Evolutionary conservation across 1,284 basidiomycete genomes (phyloP).

Genomic region (Rhodotorula sp.): DNA sequence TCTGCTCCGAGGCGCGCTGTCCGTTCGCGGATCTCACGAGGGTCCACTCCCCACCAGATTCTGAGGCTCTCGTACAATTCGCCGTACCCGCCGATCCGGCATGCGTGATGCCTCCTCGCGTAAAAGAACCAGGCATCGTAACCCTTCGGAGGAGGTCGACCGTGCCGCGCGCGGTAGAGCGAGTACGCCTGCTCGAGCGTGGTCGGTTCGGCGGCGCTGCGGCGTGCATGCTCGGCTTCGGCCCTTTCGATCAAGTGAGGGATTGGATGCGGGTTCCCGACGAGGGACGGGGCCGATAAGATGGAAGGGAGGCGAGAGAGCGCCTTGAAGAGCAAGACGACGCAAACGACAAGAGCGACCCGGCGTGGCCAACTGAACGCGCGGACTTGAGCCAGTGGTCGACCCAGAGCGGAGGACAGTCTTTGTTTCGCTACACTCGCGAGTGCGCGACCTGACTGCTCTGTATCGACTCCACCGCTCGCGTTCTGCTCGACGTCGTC

Average conservation of each 20-base stretch:
- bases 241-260: conserved; percentile 15
- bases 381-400: background rate
- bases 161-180: background rate
- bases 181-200: conserved; percentile 14
- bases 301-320: background rate
- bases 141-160: conserved; percentile 17
- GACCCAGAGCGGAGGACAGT: too few relatives aligned
- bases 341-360: conserved; percentile 4
- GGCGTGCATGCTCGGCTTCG: background rate
- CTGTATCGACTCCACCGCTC: too few relatives aligned
- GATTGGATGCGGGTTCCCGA: conserved; percentile 14
- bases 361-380: conserved; percentile 1
- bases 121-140: conserved; percentile 24
- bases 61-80: conserved; percentile 16
- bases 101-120: background rate
- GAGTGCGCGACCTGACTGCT: too few relatives aligned
- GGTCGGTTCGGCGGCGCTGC: background rate
- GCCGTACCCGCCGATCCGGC: conserved; percentile 19
- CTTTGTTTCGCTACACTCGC: too few relatives aligned
- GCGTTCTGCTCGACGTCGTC: too few relatives aligned
- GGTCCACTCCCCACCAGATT: conserved; percentile 21
- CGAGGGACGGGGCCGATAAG: background rate
- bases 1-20: conserved; percentile 3
- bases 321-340: conserved; percentile 1
- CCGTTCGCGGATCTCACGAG: conserved; percentile 16